phyloP scores from a whole-genome alignment of 2,329 filamentous ascomycete species.

The Claviceps digitariae region DNA sequence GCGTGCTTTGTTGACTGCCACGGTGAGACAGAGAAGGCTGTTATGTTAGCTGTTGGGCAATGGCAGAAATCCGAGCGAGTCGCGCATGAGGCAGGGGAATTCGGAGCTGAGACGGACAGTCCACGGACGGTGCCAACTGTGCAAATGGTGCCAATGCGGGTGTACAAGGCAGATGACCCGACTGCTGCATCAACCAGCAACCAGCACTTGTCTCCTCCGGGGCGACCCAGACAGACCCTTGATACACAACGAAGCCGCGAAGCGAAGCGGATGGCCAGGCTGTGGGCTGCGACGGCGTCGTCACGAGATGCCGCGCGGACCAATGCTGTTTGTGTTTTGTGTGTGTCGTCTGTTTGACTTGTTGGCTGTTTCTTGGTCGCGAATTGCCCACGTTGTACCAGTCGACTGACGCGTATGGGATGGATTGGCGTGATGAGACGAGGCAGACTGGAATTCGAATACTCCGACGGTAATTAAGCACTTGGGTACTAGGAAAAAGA shows the following conservation, averaged over 20 bases:
- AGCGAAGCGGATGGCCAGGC: background rate
- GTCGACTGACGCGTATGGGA: background rate
- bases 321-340: background rate
- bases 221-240: background rate
- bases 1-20: background rate
- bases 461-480: background rate
- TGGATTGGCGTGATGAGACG: background rate
- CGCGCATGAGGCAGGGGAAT: background rate
- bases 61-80: background rate
- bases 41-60: background rate
- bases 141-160: constrained; percentile 1
- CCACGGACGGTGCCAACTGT: background rate
- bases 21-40: background rate
- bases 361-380: background rate
- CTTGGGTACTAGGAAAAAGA: too few relatives aligned
- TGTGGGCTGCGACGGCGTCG: constrained; percentile 1
- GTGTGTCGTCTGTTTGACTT: background rate
- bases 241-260: constrained; percentile 1
- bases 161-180: constrained; percentile 5
- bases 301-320: constrained; percentile 2
- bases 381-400: background rate
- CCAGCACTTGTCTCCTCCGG: background rate
- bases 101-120: background rate
- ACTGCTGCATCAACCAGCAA: constrained; percentile 4
- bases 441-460: background rate